These are phyloP conservation scores for Boletus subluridellus DNA, from an alignment of 1,284 basidiomycete genomes.

Conservation along the genomic window DNA sequence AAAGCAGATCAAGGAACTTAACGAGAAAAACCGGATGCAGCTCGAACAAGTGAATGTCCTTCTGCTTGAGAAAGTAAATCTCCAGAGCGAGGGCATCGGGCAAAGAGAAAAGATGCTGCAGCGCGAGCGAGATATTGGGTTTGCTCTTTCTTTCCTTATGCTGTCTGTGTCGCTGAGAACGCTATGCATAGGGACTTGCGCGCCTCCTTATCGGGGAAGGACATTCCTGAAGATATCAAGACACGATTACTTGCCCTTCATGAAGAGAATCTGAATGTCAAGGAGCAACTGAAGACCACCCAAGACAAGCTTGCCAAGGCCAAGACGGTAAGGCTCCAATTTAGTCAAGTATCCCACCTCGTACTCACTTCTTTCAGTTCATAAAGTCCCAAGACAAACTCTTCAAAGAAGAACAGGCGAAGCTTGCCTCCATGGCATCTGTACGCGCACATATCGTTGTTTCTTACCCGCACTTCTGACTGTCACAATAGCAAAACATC, in stretches of 20 bases:
- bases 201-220: slow-evolving; percentile 67
- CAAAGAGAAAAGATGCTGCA: slow-evolving; percentile 81
- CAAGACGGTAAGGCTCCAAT: slow-evolving; percentile 50
- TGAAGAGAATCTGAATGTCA: slow-evolving; percentile 69
- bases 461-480: slow-evolving; percentile 4
- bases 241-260: slow-evolving; percentile 72
- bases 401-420: slow-evolving; percentile 72
- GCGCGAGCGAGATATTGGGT: slow-evolving; percentile 78
- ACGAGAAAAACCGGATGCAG: slow-evolving; percentile 87
- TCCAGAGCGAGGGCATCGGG: slow-evolving; percentile 84
- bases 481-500: slow-evolving; percentile 40
- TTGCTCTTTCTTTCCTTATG: slow-evolving; percentile 25
- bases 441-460: slow-evolving; percentile 14
- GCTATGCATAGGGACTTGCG: slow-evolving; percentile 59
- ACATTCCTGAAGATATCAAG: slow-evolving; percentile 79
- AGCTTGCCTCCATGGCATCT: slow-evolving; percentile 35
- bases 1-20: slow-evolving; percentile 67
- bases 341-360: neutral
- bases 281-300: slow-evolving; percentile 67
- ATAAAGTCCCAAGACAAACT: slow-evolving; percentile 90
- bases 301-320: slow-evolving; percentile 83
- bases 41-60: slow-evolving; percentile 86
- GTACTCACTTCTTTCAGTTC: slow-evolving; percentile 52
- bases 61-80: slow-evolving; percentile 85
- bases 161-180: neutral